phyloP scores from a whole-genome alignment of 768 basidiomycete species.

The Pisolithus tinctorius region DNA sequence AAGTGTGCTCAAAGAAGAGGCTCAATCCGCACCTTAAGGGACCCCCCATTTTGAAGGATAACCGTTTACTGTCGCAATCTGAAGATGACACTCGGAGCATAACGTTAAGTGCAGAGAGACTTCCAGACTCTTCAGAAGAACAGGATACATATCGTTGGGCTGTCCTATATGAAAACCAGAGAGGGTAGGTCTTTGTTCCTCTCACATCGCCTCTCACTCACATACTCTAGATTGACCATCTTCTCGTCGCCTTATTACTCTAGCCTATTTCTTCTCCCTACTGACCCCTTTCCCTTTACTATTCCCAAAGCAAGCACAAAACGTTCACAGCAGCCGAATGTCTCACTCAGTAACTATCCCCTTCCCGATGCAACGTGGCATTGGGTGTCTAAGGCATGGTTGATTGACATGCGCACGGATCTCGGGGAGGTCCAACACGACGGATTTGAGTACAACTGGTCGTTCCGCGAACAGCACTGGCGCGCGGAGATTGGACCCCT shows the following conservation, averaged over 20 bases:
- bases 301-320: slow-evolving; percentile 36
- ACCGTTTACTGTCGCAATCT: not conserved
- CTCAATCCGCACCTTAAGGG: slow-evolving; percentile 2
- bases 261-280: slow-evolving; percentile 56
- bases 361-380: slow-evolving; percentile 77
- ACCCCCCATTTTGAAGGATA: not conserved
- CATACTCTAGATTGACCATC: slow-evolving; percentile 44
- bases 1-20: slow-evolving; percentile 12
- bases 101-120: slow-evolving; percentile 20
- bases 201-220: slow-evolving; percentile 4
- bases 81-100: slow-evolving; percentile 21
- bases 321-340: slow-evolving; percentile 44
- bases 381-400: slow-evolving; percentile 78
- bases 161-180: slow-evolving; percentile 74
- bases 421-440: slow-evolving; percentile 71
- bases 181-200: slow-evolving; percentile 46
- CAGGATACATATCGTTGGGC: slow-evolving; percentile 70
- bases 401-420: slow-evolving; percentile 83
- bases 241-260: slow-evolving; percentile 76
- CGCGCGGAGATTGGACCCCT: slow-evolving; percentile 51
- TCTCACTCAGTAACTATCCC: slow-evolving; percentile 57
- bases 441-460: slow-evolving; percentile 84
- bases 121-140: slow-evolving; percentile 24
- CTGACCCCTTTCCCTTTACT: slow-evolving; percentile 71
- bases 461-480: slow-evolving; percentile 64